phyloP scores from a whole-genome alignment of 495 filamentous ascomycete species.

The Tuber indicum region DNA sequence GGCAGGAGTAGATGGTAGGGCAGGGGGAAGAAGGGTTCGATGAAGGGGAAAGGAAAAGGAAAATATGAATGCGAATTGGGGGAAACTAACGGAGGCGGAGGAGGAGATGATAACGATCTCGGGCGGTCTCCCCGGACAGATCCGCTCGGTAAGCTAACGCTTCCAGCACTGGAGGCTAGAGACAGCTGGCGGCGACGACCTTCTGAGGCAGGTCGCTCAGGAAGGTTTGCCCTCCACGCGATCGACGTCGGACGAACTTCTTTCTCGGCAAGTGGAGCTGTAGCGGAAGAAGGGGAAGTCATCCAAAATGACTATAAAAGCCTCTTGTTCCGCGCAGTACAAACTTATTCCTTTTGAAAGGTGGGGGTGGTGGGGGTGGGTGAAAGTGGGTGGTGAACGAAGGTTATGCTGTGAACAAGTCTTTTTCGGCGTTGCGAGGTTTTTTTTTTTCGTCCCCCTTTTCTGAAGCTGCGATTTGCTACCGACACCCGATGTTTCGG shows the following conservation, averaged over 20 bases:
- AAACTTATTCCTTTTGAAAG: not conserved
- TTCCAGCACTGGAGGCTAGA: slow-evolving; percentile 32
- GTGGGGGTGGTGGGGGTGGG: not conserved
- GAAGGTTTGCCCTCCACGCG: slow-evolving; percentile 40
- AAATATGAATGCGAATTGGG: not conserved
- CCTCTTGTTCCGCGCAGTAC: slow-evolving; percentile 2
- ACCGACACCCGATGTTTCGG: not conserved
- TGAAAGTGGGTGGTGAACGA: not conserved
- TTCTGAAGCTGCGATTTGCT: not conserved
- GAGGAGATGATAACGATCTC: slow-evolving; percentile 41
- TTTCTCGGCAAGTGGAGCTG: slow-evolving; percentile 33
- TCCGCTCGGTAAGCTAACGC: slow-evolving; percentile 33
- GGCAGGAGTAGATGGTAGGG: not conserved
- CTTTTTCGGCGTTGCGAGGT: not conserved
- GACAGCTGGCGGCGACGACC: slow-evolving; percentile 33
- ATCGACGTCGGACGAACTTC: slow-evolving; percentile 36
- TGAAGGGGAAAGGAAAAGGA: slow-evolving; percentile 9
- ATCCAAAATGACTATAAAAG: slow-evolving; percentile 32
- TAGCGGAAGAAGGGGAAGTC: slow-evolving; percentile 36
- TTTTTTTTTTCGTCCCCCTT: not conserved
- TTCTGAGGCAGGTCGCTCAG: slow-evolving; percentile 34
- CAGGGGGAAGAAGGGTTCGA: slow-evolving; percentile 4
- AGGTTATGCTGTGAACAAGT: not conserved
- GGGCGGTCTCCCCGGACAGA: slow-evolving; percentile 35
- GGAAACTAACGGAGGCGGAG: slow-evolving; percentile 41